Conservation (phyloP, 257 asterid genomes). For the Gentiana dahurica region DNA sequence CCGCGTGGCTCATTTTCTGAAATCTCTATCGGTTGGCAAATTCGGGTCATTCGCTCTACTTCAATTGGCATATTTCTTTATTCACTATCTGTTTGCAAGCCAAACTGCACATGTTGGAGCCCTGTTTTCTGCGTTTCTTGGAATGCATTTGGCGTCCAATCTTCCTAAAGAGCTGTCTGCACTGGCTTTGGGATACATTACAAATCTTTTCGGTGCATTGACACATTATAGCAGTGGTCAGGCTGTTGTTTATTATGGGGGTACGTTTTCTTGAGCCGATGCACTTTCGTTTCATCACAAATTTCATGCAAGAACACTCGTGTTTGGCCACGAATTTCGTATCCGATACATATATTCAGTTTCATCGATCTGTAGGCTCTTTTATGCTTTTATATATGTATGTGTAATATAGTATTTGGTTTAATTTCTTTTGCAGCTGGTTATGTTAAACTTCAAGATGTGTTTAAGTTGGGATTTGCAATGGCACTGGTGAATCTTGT, state of each 20-base stretch:
- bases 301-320: too few species aligned
- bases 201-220: constrained; percentile 74
- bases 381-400: too few species aligned
- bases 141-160: constrained; percentile 60
- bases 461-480: constrained; percentile 47
- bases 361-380: too few species aligned
- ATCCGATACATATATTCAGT: too few species aligned
- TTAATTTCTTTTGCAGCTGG: constrained; percentile 47
- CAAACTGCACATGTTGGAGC: constrained; percentile 97
- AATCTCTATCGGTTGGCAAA: constrained; percentile 34
- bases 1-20: constrained; percentile 35
- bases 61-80: constrained; percentile 57
- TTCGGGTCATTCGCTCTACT: constrained; percentile 52
- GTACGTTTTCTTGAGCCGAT: constrained; percentile 17
- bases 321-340: too few species aligned
- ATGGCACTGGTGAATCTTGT: constrained; percentile 50
- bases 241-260: constrained; percentile 84
- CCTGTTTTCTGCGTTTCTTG: constrained; percentile 72
- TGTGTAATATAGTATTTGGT: neutral
- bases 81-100: constrained; percentile 82
- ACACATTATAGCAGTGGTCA: constrained; percentile 95
- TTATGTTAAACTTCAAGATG: constrained; percentile 50
- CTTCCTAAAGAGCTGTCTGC: constrained; percentile 47
- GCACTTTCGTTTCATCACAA: too few species aligned
- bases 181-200: constrained; percentile 50